A percentile compares a stretch with the other conserved stretches of the same genome.
phyloP scores from a whole-genome alignment of 768 basidiomycete species.

The Mycena belliarum region DNA sequence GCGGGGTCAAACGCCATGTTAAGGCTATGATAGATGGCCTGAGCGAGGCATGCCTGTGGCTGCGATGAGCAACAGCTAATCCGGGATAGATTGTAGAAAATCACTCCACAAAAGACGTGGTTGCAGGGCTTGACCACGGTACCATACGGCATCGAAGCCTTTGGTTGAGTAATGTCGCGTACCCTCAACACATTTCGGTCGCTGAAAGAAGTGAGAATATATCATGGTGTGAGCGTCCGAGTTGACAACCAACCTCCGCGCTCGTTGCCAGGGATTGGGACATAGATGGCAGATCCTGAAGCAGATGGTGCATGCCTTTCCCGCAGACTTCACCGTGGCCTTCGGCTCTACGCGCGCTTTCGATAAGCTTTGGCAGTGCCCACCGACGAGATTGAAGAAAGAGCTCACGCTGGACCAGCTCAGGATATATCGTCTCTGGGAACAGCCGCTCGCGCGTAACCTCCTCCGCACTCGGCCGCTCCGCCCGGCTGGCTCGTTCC shows the following conservation, averaged over 20 bases:
- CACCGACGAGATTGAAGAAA: background rate
- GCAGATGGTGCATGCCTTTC: conserved; percentile 7
- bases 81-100: background rate
- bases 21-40: conserved; percentile 21
- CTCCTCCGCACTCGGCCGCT: background rate
- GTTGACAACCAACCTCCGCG: background rate
- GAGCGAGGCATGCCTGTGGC: conserved; percentile 21
- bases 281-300: background rate
- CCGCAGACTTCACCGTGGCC: background rate
- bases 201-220: background rate
- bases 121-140: conserved; percentile 11
- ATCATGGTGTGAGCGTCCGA: background rate
- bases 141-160: background rate
- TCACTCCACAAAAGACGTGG: conserved; percentile 23
- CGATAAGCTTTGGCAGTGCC: background rate
- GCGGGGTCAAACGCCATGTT: conserved; percentile 21
- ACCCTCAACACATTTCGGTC: background rate
- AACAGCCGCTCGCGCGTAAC: conserved; percentile 5
- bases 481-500: background rate
- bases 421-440: background rate
- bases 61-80: background rate
- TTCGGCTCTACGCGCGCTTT: conserved; percentile 1
- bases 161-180: background rate
- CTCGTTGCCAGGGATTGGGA: conserved; percentile 19
- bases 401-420: conserved; percentile 2